A percentile compares a stretch with the other conserved stretches of the same genome.
These are phyloP conservation scores for Mucor sp. DNA, from an alignment of 371 early-diverging fungal species.

Conservation along the genomic window DNA sequence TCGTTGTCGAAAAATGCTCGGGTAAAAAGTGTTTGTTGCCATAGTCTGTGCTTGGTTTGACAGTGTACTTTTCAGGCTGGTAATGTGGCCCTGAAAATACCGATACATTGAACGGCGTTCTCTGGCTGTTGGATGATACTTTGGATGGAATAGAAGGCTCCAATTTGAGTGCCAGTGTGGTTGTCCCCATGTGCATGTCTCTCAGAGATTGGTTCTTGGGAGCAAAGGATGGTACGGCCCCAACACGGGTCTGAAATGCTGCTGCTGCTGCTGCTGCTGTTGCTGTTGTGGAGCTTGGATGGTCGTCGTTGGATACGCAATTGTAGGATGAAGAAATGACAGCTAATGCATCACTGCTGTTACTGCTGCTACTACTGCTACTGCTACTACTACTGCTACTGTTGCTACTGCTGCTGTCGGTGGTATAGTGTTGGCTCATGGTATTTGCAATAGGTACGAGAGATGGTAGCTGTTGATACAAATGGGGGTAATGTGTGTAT, in stretches of 20 bases:
- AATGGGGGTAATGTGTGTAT: too few species aligned
- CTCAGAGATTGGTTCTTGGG: background rate
- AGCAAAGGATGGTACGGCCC: background rate
- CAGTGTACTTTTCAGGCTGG: conserved; percentile 13
- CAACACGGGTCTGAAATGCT: background rate
- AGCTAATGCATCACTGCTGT: too few species aligned
- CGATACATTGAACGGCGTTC: background rate
- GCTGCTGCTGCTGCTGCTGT: too few species aligned
- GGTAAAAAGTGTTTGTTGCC: background rate
- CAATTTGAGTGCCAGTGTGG: background rate
- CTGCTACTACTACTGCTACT: too few species aligned
- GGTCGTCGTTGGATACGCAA: background rate
- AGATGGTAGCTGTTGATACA: background rate
- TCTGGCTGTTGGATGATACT: background rate
- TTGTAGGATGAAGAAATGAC: background rate
- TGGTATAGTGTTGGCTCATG: background rate
- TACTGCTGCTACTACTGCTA: too few species aligned
- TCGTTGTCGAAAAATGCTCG: background rate
- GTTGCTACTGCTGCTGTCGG: background rate
- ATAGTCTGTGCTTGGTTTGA: background rate
- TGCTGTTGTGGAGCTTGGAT: background rate
- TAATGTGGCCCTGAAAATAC: conserved; percentile 23
- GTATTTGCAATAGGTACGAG: background rate
- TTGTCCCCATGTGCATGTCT: background rate
- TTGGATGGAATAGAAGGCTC: background rate